phyloP scores from a whole-genome alignment of 176 grass and related monocot species.

The Cenchrus fungigraminus region DNA sequence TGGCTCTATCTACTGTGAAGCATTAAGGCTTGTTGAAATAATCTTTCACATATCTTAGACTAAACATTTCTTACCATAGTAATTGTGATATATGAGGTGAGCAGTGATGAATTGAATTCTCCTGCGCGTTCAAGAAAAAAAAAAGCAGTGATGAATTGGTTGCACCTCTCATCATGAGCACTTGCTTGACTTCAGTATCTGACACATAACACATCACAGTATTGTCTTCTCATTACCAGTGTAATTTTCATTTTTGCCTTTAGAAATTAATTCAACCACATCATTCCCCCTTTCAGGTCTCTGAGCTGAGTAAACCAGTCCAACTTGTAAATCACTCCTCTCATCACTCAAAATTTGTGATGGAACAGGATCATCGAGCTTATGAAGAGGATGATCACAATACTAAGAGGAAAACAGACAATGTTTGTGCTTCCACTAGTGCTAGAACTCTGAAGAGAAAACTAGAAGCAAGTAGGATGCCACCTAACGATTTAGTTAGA shows the following conservation, averaged over 20 bases:
- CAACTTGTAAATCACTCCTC: background rate
- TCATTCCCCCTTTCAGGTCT: conserved; percentile 28
- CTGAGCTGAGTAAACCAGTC: background rate
- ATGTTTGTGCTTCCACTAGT: conserved; percentile 6
- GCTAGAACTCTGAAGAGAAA: conserved; percentile 39
- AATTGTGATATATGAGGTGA: background rate
- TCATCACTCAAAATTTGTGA: conserved; percentile 3
- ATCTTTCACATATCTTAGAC: background rate
- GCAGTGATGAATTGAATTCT: background rate
- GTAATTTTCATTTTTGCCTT: background rate
- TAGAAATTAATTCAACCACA: background rate
- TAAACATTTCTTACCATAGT: conserved; percentile 4
- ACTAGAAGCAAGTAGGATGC: background rate
- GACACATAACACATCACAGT: background rate
- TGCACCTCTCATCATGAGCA: conserved; percentile 5
- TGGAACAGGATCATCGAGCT: conserved; percentile 12
- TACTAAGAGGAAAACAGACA: conserved; percentile 15
- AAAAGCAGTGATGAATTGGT: background rate
- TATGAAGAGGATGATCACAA: background rate
- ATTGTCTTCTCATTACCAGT: background rate
- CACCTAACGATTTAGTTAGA: conserved; percentile 30
- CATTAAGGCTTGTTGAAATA: conserved; percentile 3
- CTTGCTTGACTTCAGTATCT: conserved; percentile 10
- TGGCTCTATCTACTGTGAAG: background rate
- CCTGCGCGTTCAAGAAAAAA: too few relatives aligned